Base-by-base conservation (phyloP, 208 protist species). In the Porcisia deanei region DNA sequence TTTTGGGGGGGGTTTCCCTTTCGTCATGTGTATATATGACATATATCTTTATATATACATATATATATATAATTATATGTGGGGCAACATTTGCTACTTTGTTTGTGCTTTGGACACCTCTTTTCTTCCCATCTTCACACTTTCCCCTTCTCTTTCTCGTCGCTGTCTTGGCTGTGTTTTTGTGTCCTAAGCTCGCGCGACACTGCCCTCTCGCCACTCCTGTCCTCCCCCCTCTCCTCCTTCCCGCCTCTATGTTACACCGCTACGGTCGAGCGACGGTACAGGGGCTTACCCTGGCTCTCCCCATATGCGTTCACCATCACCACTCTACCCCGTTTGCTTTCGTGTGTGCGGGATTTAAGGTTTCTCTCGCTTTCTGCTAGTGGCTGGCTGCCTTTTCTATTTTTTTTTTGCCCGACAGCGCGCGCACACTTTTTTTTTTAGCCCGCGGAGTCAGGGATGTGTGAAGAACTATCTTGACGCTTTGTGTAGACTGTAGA, bases 91-190 rank as follows among this genome's bases (percentile, higher is more conserved):
- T 43, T 7, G 1, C 30, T 22, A n/a, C 60, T 1, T 65, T 65
- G 60, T n/a, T 4, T 30, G 54, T 10, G 6, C 60, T 30, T 65
- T 14, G 34, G 41, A 43, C 60, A n/a, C 10, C 5, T 43, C 20
- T 65, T 64, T 64, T 22, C 16, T 10, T 12, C 16, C 5, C 25
- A n/a, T 61, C 25, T 73, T 41, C 30, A 9, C 20, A 45, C 34
- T 77, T 59, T 22, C 39, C 60, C 30, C 67, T 75, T 10, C 69
- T 85, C 20, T 54, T 71, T 65, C 49, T 4, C 34, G 10, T 43
- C 30, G 30, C 60, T 58, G 54, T n/a, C 25, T 16, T 58, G 22
- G 54, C 22, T 61, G 30, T 61, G 58, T 5, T 39, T 22, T 30
- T 61, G 30, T 30, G 30, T 30, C 8, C 10, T 52, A 52, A 12